phyloP scores from a whole-genome alignment of 1,284 basidiomycete genomes.

The Tetrapyrgos nigripes region DNA sequence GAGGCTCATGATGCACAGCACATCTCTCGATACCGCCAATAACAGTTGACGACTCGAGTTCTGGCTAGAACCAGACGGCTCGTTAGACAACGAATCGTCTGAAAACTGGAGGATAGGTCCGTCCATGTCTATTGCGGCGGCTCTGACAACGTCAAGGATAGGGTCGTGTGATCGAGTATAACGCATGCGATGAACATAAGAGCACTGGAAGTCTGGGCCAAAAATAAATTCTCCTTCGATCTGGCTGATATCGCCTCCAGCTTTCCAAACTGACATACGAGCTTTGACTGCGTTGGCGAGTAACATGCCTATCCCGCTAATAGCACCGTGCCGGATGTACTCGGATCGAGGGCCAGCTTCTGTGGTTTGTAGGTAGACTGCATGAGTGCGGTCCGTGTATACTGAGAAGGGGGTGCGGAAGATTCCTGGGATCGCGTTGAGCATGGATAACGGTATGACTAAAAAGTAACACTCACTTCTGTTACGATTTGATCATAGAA shows the following conservation, averaged over 20 bases:
- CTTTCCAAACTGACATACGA: slow-evolving; percentile 70
- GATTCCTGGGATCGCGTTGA: slow-evolving; percentile 44
- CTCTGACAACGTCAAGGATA: slow-evolving; percentile 6
- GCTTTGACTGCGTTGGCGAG: slow-evolving; percentile 59
- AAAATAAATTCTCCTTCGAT: slow-evolving; percentile 84
- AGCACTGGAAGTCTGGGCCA: slow-evolving; percentile 52
- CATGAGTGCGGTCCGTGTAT: slow-evolving; percentile 73
- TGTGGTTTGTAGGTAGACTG: slow-evolving; percentile 57
- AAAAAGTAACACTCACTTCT: slow-evolving; percentile 46
- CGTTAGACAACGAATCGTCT: no score
- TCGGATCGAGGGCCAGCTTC: slow-evolving; percentile 41
- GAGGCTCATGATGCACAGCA: no score
- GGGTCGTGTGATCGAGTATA: slow-evolving; percentile 8
- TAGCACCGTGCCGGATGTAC: slow-evolving; percentile 60
- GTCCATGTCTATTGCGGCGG: background rate
- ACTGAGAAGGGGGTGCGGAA: slow-evolving; percentile 61
- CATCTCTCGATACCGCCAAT: no score
- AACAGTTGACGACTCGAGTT: no score
- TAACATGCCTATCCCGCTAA: slow-evolving; percentile 62
- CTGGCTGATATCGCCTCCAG: slow-evolving; percentile 69
- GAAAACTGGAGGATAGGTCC: background rate
- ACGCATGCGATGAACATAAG: slow-evolving; percentile 13
- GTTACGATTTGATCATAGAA: slow-evolving; percentile 67
- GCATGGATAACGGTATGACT: background rate
- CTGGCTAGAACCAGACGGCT: no score